These are phyloP conservation scores for Triticum turgidum DNA, from an alignment of 176 grass and related monocot species.

Conservation along the genomic window DNA sequence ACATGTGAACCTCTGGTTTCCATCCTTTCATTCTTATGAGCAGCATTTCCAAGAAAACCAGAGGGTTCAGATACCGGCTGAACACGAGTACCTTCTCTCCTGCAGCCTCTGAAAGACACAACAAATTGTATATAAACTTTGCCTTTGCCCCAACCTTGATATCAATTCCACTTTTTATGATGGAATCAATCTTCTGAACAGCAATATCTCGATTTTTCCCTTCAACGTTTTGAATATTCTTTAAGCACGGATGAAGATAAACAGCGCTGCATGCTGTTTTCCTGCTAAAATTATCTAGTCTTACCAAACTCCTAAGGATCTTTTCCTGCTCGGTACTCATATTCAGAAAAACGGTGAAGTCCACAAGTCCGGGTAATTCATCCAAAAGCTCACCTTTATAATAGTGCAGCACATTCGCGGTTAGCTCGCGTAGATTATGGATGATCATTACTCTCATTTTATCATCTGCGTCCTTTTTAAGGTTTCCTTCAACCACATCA, in stretches of 20 bases:
- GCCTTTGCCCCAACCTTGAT: constrained; percentile 63
- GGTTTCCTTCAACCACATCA: constrained; percentile 73
- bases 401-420: constrained; percentile 76
- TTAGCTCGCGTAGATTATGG: constrained; percentile 63
- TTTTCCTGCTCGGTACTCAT: constrained; percentile 47
- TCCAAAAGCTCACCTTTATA: constrained; percentile 76
- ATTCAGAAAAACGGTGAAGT: constrained; percentile 71
- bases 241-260: constrained; percentile 72
- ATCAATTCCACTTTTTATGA: constrained; percentile 29
- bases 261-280: constrained; percentile 53
- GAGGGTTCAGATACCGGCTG: constrained; percentile 64
- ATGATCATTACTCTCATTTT: constrained; percentile 63
- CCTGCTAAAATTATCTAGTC: constrained; percentile 46
- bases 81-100: constrained; percentile 80
- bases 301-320: constrained; percentile 38
- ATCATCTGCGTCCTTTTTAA: constrained; percentile 58
- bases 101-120: constrained; percentile 59
- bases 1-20: constrained; percentile 50
- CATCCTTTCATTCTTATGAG: constrained; percentile 61
- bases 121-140: constrained; percentile 55
- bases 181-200: constrained; percentile 42
- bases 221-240: constrained; percentile 30
- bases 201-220: constrained; percentile 21
- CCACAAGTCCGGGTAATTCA: constrained; percentile 71
- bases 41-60: constrained; percentile 61